Conservation (phyloP, 148 eudicot species). For the Beta vulgaris region DNA sequence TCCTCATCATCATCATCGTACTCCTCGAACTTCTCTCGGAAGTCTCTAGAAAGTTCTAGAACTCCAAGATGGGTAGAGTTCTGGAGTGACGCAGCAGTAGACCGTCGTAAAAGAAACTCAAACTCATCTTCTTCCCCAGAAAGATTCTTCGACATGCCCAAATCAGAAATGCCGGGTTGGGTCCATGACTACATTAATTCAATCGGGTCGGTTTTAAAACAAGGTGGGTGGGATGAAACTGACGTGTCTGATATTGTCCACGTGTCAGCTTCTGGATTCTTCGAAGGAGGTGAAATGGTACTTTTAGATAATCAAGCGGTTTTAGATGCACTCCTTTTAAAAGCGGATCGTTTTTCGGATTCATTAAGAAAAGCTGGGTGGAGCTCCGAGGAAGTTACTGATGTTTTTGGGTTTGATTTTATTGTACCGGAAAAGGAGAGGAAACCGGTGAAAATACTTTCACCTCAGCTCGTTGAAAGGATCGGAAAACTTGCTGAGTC, state of each 20-base stretch:
- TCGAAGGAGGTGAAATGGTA: slow-evolving; percentile 68
- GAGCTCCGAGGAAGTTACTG: slow-evolving; percentile 93
- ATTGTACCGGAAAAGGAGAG: slow-evolving; percentile 44
- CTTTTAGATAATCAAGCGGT: slow-evolving; percentile 73
- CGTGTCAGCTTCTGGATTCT: slow-evolving; percentile 82
- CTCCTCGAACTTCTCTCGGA: slow-evolving; percentile 26
- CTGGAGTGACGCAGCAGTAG: slow-evolving; percentile 35
- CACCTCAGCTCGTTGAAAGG: slow-evolving; percentile 69
- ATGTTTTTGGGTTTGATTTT: slow-evolving; percentile 81
- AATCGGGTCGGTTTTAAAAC: slow-evolving; percentile 76
- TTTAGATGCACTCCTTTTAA: slow-evolving; percentile 64
- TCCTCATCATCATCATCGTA: slow-evolving; percentile 17
- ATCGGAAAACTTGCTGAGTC: slow-evolving; percentile 72
- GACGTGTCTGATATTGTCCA: slow-evolving; percentile 75
- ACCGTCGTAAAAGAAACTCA: slow-evolving; percentile 55
- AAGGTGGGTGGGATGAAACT: slow-evolving; percentile 83
- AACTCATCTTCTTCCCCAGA: slow-evolving; percentile 58
- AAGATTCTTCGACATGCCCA: slow-evolving; percentile 51
- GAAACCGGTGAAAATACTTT: slow-evolving; percentile 56
- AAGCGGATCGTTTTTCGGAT: slow-evolving; percentile 82
- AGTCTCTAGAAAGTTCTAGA: slow-evolving; percentile 39
- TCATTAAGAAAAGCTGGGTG: slow-evolving; percentile 73
- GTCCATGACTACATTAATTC: slow-evolving; percentile 54
- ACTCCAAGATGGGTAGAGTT: slow-evolving; percentile 30
- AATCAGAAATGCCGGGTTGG: slow-evolving; percentile 57